phyloP scores from a whole-genome alignment of 2,329 filamentous ascomycete species.

The Colletotrichum camelliae region DNA sequence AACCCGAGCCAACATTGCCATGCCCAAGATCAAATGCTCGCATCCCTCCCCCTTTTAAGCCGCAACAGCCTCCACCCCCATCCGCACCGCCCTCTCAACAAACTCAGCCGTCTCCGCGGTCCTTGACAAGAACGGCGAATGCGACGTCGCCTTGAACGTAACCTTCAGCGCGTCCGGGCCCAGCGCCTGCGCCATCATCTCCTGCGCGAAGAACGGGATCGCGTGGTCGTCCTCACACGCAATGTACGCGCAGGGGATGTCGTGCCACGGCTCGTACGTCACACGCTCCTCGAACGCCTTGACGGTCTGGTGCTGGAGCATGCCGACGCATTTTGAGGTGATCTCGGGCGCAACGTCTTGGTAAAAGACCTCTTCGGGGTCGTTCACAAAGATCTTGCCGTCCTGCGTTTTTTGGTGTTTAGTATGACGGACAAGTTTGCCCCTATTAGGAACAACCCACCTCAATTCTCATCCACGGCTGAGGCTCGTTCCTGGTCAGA shows the following conservation, averaged over 20 bases:
- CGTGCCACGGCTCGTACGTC: conserved; percentile 31
- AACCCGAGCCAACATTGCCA: too few relatives aligned
- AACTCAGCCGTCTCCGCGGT: neutral
- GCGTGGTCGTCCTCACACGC: conserved; percentile 29
- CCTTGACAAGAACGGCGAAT: conserved; percentile 11
- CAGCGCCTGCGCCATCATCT: conserved; percentile 17
- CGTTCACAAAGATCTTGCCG: neutral
- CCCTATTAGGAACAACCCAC: conserved; percentile 8
- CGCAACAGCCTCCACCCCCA: neutral
- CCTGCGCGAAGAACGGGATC: conserved; percentile 22
- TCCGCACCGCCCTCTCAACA: neutral
- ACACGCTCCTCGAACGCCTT: conserved; percentile 23
- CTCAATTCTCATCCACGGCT: conserved; percentile 30
- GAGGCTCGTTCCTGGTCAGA: conserved; percentile 16
- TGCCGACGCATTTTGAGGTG: conserved; percentile 3
- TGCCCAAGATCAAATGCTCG: too few relatives aligned
- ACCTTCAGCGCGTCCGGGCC: neutral
- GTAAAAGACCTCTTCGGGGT: conserved; percentile 25
- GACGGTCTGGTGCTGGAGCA: neutral
- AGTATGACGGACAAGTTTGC: neutral
- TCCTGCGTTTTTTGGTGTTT: neutral
- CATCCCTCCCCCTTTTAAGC: neutral
- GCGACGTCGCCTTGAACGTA: neutral
- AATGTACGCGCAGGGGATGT: conserved; percentile 28
- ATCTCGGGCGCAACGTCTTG: conserved; percentile 22